A percentile compares a stretch with the other conserved stretches of the same genome.
phyloP scores from a whole-genome alignment of 2,329 filamentous ascomycete species.

The Geosmithia morbida region DNA sequence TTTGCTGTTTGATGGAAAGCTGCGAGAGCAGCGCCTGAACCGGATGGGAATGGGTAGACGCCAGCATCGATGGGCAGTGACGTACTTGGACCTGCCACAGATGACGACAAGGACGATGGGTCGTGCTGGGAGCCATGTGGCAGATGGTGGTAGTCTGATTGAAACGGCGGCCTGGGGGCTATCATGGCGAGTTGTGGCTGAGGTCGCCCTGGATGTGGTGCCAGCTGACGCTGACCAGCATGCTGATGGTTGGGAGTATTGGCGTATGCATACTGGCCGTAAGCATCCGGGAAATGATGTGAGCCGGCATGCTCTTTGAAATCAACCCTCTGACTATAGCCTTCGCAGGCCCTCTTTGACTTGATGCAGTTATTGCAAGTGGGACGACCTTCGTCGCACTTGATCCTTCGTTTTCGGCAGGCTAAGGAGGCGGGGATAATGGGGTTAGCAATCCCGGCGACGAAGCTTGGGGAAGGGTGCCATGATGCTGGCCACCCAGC shows the following conservation, averaged over 20 bases:
- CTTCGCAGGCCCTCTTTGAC: conserved; percentile 71
- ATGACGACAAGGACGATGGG: neutral
- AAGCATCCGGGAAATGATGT: conserved; percentile 27
- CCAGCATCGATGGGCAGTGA: conserved; percentile 4
- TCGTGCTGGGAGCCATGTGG: conserved; percentile 6
- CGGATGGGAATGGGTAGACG: neutral
- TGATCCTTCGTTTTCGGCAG: conserved; percentile 88
- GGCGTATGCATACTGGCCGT: conserved; percentile 25
- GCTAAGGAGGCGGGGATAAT: conserved; percentile 31
- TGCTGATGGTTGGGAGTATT: conserved; percentile 15
- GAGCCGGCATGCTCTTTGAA: conserved; percentile 57
- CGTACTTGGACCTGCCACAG: neutral
- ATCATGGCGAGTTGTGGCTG: conserved; percentile 25
- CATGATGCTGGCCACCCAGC: neutral
- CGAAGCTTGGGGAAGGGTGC: neutral
- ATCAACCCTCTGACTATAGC: conserved; percentile 66
- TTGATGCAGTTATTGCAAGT: conserved; percentile 77
- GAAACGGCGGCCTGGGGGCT: conserved; percentile 33
- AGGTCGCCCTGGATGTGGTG: conserved; percentile 19
- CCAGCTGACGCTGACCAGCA: conserved; percentile 7
- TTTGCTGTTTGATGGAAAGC: neutral
- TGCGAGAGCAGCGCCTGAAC: neutral
- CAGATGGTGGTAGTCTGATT: conserved; percentile 16
- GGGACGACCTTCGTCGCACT: conserved; percentile 83
- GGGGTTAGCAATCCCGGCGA: conserved; percentile 6